Base-by-base conservation (phyloP, 1,139 yeast genomes). In the Schwanniomyces etchellsii region DNA sequence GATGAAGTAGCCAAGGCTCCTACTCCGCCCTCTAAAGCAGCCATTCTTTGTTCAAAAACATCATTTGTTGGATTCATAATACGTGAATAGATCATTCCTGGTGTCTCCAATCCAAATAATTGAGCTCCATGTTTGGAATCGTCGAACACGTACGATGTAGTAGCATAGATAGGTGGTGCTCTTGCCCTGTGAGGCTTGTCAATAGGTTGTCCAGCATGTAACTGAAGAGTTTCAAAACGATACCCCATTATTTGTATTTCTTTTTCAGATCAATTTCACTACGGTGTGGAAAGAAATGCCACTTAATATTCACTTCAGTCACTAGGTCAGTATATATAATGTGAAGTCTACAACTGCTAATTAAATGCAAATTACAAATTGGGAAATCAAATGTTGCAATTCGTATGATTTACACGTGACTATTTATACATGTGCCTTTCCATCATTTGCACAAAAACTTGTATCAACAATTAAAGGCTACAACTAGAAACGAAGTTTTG, bases 111-210 rank as follows among this genome's bases (percentile, higher is more conserved):
- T 22, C 89, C 94, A 46, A 91, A 91, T 40, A 88, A 66, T 48
- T 85, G 81, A 27, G 96, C 95, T 32, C 96, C 98, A 47, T 89
- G 91, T 54, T 84, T 75, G 18, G 96, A 85, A 56, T 84, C 79
- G 40, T 82, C 74, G 60, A 91, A 91, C 27, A 80, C 93, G 51
- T 74, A 91, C 9, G 97, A 89, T 4, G 84, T 68, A n/a, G 88
- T 70, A 31, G 91, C 82, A 55, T 84, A 88, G 52, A 91, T 84
- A 37, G 97, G 96, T 23, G 85, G 89, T 9, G 97, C 96, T 57
- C 96, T 76, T 33, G 96, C 75, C 31, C 60, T 52, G 62, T 73
- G 74, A 40, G 89, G 69, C 42, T 70, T 64, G 50, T 77, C 80
- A 47, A 74, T 60, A 35, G 64, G 64, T 55, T 81, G 89, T 39